Percentiles rank a stretch among this genome's conserved stretches.
Evolutionary conservation across 1,139 yeast species (phyloP).

Genomic region (Zygosaccharomyces pseudobailii): DNA sequence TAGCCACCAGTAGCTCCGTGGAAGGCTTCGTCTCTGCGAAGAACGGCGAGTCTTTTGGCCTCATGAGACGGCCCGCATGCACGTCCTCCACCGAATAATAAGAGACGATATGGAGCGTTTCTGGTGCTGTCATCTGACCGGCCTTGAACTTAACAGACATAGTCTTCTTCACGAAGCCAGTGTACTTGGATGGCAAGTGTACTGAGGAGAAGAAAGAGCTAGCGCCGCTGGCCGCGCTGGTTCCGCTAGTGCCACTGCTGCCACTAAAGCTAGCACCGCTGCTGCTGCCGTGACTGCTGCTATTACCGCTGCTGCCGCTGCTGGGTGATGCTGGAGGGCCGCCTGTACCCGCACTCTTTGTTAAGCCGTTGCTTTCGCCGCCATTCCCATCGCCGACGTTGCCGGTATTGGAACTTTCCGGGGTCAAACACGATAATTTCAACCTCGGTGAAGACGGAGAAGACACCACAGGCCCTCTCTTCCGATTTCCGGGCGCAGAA

Average conservation of each 20-base stretch:
- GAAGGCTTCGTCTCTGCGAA: constrained; percentile 51
- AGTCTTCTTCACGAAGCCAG: constrained; percentile 80
- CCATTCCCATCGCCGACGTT: background rate
- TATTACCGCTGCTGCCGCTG: background rate
- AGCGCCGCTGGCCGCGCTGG: too few relatives aligned
- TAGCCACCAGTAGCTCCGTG: constrained; percentile 56
- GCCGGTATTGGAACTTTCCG: background rate
- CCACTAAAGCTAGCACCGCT: too few relatives aligned
- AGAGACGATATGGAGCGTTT: constrained; percentile 70
- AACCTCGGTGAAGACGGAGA: background rate
- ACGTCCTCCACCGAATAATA: constrained; percentile 78
- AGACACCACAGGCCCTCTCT: constrained; percentile 8
- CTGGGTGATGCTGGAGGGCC: background rate
- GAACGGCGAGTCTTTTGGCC: constrained; percentile 54
- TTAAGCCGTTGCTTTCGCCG: background rate
- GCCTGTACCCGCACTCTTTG: background rate
- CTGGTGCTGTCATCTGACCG: constrained; percentile 23
- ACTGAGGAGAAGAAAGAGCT: background rate
- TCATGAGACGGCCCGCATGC: constrained; percentile 46
- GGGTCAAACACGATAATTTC: too few relatives aligned
- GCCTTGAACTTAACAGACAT: constrained; percentile 51
- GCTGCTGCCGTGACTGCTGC: too few relatives aligned
- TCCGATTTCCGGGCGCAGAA: background rate
- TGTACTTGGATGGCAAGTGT: constrained; percentile 54
- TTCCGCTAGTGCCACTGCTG: too few relatives aligned